Evolutionary conservation across 768 basidiomycete genomes (phyloP), one percentile per base, ranked within the genome.

Genomic region (Pleurotus tuoliensis): DNA sequence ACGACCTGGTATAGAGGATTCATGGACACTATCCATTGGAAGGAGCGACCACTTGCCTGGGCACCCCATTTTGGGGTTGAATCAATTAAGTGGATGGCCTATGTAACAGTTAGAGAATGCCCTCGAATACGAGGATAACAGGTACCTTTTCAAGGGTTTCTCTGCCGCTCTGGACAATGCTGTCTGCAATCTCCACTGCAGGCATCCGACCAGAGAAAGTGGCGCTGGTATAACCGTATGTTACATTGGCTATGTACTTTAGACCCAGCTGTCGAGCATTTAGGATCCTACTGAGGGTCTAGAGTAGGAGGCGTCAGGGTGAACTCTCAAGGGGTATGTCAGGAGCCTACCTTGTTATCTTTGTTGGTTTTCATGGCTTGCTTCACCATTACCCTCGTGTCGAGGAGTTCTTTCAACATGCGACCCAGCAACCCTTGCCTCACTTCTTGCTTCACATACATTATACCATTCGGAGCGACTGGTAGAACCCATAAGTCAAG

Each of bases 321-420:
- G 30, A 47, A 47, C 15, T 30, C 48, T 9, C 44, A 30, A 6
- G 34, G 22, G 38, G 58, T 48, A 45, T 43, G 41, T n/a, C 11
- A 47, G 40, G 55, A n/a, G 25, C 5, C 30, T 38, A 90, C 94
- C 74, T 92, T 93, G 67, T 97, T 87, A 41, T 76, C 72, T 48
- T 82, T 83, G 6, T 80, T 80, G 20, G 78, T 74, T 68, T 98
- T 98, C 94, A 97, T 94, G 3, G 92, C 93, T 60, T 93, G 88
- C 67, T 98, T 99, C 22, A 99, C 90, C 97, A 99, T 98, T 4
- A 98, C 92, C 54, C 97, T 80, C 15, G 96, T 98, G 52, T 98
- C 92, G 60, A 99, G 74, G 2, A 98, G 75, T 70, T 99, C 97
- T 3, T 80, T 81, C 60, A 99, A 75, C 96, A 99, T 98, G 58